phyloP scores from a whole-genome alignment of 208 protist genomes.

The Wallacemonas sp. region DNA sequence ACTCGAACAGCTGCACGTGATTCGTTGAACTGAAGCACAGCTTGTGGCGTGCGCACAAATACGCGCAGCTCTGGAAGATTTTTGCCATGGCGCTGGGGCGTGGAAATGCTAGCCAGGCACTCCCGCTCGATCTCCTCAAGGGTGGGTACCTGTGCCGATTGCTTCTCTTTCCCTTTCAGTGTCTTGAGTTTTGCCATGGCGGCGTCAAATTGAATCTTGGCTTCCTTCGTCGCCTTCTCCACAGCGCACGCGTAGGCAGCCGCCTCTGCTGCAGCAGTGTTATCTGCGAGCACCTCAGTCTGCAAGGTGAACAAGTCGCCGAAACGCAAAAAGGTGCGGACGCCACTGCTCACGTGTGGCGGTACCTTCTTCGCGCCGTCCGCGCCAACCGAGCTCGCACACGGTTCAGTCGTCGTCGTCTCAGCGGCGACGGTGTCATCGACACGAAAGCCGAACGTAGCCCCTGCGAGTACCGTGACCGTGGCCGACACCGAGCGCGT shows the following conservation, averaged over 20 bases:
- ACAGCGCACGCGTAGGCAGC: constrained; percentile 42
- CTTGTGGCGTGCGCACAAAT: not conserved
- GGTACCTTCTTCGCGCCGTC: not conserved
- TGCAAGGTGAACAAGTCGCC: constrained; percentile 36
- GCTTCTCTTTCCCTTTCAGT: constrained; percentile 26
- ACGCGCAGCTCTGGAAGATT: constrained; percentile 8
- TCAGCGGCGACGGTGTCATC: constrained; percentile 12
- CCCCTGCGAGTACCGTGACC: constrained; percentile 22
- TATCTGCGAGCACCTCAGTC: constrained; percentile 66
- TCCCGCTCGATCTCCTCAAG: constrained; percentile 56
- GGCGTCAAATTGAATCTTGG: constrained; percentile 59
- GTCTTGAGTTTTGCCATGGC: constrained; percentile 18
- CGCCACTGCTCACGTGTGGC: constrained; percentile 33
- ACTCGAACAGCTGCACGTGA: constrained; percentile 10
- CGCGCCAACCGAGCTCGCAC: too few species aligned
- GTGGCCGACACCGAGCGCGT: constrained; percentile 47
- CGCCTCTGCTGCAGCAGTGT: constrained; percentile 45
- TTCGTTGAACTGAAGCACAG: constrained; percentile 8
- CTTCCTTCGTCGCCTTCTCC: constrained; percentile 44
- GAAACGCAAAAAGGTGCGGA: constrained; percentile 45
- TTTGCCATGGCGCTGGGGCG: constrained; percentile 17
- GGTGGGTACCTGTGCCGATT: constrained; percentile 33
- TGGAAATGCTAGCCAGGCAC: constrained; percentile 43
- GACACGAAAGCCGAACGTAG: constrained; percentile 52
- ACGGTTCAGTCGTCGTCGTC: too few species aligned